These are phyloP conservation scores for Mycena albidolilacea DNA, from an alignment of 768 basidiomycete species.

Conservation along the genomic window DNA sequence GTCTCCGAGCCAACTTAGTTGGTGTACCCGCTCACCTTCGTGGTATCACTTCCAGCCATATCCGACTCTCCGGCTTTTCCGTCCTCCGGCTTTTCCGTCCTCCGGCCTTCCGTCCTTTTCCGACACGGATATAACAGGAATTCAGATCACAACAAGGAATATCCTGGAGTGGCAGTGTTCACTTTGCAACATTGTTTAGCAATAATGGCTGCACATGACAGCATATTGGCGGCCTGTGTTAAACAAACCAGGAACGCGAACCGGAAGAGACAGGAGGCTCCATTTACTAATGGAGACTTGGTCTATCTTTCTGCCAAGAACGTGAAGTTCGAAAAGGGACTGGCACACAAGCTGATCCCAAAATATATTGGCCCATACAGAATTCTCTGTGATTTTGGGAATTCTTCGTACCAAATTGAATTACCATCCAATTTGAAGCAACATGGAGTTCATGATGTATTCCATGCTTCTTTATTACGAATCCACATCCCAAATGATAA, in stretches of 20 bases:
- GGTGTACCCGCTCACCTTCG: too few species aligned
- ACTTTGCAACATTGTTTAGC: background rate
- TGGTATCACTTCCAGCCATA: too few species aligned
- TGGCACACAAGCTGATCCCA: conserved; percentile 47
- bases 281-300: background rate
- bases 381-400: conserved; percentile 33
- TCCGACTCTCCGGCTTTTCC: too few species aligned
- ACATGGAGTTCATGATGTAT: conserved; percentile 18
- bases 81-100: too few species aligned
- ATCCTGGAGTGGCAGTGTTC: background rate
- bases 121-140: too few species aligned
- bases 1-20: too few species aligned
- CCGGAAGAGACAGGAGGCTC: background rate
- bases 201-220: conserved; percentile 1
- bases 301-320: conserved; percentile 31
- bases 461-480: conserved; percentile 48
- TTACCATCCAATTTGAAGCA: conserved; percentile 41
- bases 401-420: conserved; percentile 39
- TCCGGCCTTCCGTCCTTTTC: too few species aligned
- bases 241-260: conserved; percentile 1
- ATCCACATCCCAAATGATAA: conserved; percentile 54
- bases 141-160: background rate
- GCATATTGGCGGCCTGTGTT: background rate
- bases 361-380: conserved; percentile 50
- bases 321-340: conserved; percentile 43